Evolutionary conservation across 2,329 filamentous ascomycete genomes (phyloP).

Genomic region (Neofusicoccum ribis): DNA sequence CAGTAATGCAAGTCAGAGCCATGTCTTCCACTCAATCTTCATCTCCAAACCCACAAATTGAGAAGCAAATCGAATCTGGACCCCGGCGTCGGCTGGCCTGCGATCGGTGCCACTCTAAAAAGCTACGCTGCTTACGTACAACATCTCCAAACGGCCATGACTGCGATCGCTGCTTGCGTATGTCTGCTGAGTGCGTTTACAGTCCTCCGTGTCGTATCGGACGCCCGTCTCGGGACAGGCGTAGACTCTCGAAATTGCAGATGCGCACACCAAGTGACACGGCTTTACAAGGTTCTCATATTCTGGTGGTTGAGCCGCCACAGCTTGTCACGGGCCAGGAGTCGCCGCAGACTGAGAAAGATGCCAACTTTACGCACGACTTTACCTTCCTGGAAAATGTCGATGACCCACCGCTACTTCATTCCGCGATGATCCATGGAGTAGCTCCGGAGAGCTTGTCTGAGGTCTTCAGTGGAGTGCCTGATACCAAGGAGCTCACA

Average conservation of each 20-base stretch:
- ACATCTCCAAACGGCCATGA: background rate
- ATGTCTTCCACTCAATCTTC: too few species aligned
- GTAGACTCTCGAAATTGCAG: background rate
- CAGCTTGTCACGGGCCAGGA: too few species aligned
- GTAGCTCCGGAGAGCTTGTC: background rate
- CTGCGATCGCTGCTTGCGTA: background rate
- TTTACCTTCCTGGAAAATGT: too few species aligned
- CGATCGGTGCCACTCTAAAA: background rate
- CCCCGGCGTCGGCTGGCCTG: background rate
- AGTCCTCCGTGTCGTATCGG: background rate
- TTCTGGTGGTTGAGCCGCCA: too few species aligned
- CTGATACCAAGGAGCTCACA: background rate
- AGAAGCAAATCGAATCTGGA: background rate
- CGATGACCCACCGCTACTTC: too few species aligned
- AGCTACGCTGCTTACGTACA: background rate
- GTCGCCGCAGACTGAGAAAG: too few species aligned
- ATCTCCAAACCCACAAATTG: too few species aligned
- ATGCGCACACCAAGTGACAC: background rate
- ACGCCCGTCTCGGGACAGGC: background rate
- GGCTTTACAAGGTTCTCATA: too few species aligned
- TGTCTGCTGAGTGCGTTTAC: slow-evolving; percentile 2
- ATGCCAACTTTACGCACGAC: too few species aligned
- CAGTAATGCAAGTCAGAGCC: too few species aligned
- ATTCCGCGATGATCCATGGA: background rate
- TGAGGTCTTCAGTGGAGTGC: background rate